Conservation (phyloP, 2,329 filamentous ascomycete genomes). For the Penicillium sp. region DNA sequence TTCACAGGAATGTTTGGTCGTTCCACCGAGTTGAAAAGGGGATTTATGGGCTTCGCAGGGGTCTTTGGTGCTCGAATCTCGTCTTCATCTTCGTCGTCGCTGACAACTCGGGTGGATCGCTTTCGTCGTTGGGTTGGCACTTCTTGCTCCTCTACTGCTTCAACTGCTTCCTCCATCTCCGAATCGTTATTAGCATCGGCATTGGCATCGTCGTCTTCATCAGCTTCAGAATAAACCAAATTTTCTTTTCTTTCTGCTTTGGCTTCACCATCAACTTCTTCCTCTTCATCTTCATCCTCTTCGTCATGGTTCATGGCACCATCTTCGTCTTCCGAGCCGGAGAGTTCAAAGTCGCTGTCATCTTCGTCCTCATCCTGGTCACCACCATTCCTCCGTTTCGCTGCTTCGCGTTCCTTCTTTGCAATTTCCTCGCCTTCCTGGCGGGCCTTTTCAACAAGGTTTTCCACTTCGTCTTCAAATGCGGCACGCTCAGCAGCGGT, state of each 20-base stretch:
- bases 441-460: slow-evolving; percentile 83
- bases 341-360: slow-evolving; percentile 47
- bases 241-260: slow-evolving; percentile 24
- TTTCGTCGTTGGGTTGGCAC: slow-evolving; percentile 57
- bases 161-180: slow-evolving; percentile 30
- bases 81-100: slow-evolving; percentile 72
- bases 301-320: slow-evolving; percentile 40
- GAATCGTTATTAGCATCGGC: slow-evolving; percentile 47
- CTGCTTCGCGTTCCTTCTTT: slow-evolving; percentile 74
- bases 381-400: slow-evolving; percentile 63
- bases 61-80: slow-evolving; percentile 43
- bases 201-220: slow-evolving; percentile 44
- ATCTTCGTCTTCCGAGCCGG: slow-evolving; percentile 53
- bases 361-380: slow-evolving; percentile 43
- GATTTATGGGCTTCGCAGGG: slow-evolving; percentile 36
- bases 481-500: slow-evolving; percentile 85
- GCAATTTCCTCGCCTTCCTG: slow-evolving; percentile 80
- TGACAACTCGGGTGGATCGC: slow-evolving; percentile 62
- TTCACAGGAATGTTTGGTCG: slow-evolving; percentile 70
- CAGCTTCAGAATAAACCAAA: slow-evolving; percentile 39
- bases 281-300: slow-evolving; percentile 38
- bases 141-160: slow-evolving; percentile 49
- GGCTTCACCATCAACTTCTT: slow-evolving; percentile 19
- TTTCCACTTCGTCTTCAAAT: slow-evolving; percentile 82
- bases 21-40: slow-evolving; percentile 37